phyloP scores from a whole-genome alignment of 169 alveolate genomes.

The Cryptosporidium viatorum region DNA sequence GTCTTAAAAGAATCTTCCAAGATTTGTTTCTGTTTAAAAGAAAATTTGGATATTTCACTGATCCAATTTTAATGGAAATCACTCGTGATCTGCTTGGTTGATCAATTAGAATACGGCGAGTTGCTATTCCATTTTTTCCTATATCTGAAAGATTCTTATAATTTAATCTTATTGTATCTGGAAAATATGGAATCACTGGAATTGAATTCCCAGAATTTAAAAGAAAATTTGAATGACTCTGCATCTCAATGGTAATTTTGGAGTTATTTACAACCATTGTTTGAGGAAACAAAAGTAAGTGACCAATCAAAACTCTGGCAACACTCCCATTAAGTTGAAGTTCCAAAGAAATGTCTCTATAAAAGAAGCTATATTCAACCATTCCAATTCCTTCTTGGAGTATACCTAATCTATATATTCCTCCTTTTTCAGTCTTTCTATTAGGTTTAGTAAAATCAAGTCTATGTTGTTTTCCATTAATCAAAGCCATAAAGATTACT shows the following conservation, averaged over 20 bases:
- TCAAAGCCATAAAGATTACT: not conserved
- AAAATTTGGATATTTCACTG: slow-evolving; percentile 9
- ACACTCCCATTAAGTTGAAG: not conserved
- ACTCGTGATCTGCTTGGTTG: not conserved
- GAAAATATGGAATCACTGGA: slow-evolving; percentile 25
- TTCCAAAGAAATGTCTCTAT: not conserved
- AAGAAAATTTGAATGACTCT: not conserved
- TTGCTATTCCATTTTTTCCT: not conserved
- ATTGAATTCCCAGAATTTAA: not conserved
- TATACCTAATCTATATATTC: not conserved
- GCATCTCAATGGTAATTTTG: not conserved
- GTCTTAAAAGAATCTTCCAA: slow-evolving; percentile 30
- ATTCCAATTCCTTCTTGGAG: not conserved
- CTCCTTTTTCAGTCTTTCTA: not conserved
- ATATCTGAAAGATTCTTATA: not conserved
- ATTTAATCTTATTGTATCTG: not conserved
- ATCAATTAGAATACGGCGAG: too few species aligned
- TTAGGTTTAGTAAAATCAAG: slow-evolving; percentile 2
- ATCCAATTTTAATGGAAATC: slow-evolving; percentile 1
- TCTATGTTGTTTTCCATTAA: slow-evolving; percentile 13
- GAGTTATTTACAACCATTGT: slow-evolving; percentile 4
- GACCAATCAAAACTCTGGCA: slow-evolving; percentile 11
- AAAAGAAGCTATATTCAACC: not conserved
- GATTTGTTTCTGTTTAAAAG: slow-evolving; percentile 20
- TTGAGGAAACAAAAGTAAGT: slow-evolving; percentile 29